Evolutionary conservation across 768 basidiomycete genomes (phyloP).

Genomic region (Trametes gibbosa): DNA sequence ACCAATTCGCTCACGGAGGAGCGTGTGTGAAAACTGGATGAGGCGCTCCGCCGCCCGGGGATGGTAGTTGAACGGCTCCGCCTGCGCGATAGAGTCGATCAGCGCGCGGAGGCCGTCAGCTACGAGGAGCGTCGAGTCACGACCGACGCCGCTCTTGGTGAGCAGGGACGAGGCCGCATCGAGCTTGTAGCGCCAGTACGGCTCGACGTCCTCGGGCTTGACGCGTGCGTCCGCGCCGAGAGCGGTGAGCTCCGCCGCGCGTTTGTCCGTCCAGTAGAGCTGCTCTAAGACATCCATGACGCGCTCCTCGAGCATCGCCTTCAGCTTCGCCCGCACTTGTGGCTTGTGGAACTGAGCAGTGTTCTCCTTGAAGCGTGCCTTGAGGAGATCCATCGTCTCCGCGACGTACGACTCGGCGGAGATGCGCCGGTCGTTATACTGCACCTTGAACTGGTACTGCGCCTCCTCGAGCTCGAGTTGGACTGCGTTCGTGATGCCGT

Average conservation of each 20-base stretch:
- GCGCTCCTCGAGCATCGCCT: constrained; percentile 91
- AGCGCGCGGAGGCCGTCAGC: constrained; percentile 89
- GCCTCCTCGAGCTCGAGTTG: constrained; percentile 97
- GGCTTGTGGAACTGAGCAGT: constrained; percentile 86
- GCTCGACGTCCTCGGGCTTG: constrained; percentile 73
- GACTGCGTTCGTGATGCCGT: constrained; percentile 95
- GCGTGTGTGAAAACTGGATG: constrained; percentile 88
- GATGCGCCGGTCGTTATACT: constrained; percentile 93
- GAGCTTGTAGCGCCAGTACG: constrained; percentile 95
- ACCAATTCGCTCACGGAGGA: constrained; percentile 89
- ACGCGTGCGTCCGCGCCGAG: constrained; percentile 70
- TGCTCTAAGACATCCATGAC: constrained; percentile 97
- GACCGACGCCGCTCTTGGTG: constrained; percentile 94
- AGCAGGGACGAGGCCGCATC: constrained; percentile 90
- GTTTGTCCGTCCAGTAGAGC: constrained; percentile 94
- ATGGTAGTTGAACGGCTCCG: constrained; percentile 91
- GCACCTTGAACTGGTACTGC: constrained; percentile 98
- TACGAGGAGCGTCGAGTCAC: constrained; percentile 91
- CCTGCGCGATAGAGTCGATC: constrained; percentile 84
- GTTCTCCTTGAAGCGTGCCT: constrained; percentile 84
- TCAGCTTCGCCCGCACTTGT: constrained; percentile 83
- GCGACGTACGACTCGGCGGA: constrained; percentile 97
- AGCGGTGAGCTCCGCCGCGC: constrained; percentile 67
- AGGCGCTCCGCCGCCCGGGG: constrained; percentile 87
- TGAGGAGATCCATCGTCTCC: constrained; percentile 92